Base-by-base conservation (phyloP, 768 basidiomycete species). In the Leccinum incarnatum region DNA sequence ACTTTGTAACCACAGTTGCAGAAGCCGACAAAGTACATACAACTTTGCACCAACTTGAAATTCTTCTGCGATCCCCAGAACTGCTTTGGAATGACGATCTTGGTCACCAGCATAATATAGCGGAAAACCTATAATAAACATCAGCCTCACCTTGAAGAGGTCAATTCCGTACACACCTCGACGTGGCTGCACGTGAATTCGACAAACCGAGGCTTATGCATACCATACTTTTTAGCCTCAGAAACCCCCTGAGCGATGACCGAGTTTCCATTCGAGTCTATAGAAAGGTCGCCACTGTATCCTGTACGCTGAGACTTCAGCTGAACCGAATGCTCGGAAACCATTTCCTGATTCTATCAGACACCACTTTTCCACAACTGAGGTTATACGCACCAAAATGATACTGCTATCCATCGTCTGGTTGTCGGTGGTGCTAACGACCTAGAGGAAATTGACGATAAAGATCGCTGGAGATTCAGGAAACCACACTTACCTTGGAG, bases 41-140 rank as follows among this genome's bases (percentile, higher is more conserved):
- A 76, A 37, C 73, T 66, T 57, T 84, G 75, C 17, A 92, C 72
- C 8, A 83, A 60, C 54, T 82, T 77, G 48, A 85, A 80, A 66
- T 98, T 98, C 42, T 61, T 71, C 36, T 76, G 69, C 21, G 81
- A 85, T 11, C 95, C 95, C 93, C 95, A 95, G 59, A 95, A 82
- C 14, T 77, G 75, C 30, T 81, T 80, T 2, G 92, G 92, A 54
- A 95, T 86, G 15, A 94, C 83, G 8, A 78, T 66, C 59, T 84
- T 83, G 1, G 91, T 88, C 37, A 89, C 76, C 3, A 83, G 67
- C 4, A 77, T 74, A 10, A 83, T 83, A 73, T 85, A 95, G 23
- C 84, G 80, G 65, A 79, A 86, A 27, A 95, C 89, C 91, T 94
- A 32, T 25, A 34, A 5, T 15, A 6, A 42, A 8, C 25, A 34